A percentile compares a stretch with the other conserved stretches of the same genome.
Conservation (phyloP, 768 basidiomycete genomes). For the Pilatotrama ljubarskyi region DNA sequence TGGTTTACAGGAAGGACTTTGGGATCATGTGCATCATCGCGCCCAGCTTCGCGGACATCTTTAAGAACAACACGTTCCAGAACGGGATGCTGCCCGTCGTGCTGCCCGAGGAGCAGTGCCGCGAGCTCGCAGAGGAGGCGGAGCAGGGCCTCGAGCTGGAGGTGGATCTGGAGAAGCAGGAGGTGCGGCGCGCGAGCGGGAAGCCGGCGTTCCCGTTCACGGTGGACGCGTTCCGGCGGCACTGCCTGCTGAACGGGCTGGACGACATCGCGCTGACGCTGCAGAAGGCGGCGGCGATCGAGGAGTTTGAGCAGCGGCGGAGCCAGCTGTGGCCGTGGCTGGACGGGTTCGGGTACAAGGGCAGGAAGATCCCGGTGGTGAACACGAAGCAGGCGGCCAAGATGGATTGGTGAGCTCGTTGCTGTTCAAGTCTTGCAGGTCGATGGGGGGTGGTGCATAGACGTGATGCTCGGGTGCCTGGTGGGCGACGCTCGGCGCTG, state of each 20-base stretch:
- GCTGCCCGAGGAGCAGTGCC: constrained; percentile 50
- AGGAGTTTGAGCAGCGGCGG: constrained; percentile 75
- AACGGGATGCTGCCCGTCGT: constrained; percentile 63
- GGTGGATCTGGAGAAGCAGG: constrained; percentile 60
- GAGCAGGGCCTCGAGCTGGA: constrained; percentile 51
- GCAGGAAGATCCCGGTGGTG: constrained; percentile 65
- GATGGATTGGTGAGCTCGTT: constrained; percentile 67
- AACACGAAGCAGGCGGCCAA: constrained; percentile 43
- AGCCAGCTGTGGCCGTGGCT: constrained; percentile 91
- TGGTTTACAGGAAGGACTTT: constrained; percentile 48
- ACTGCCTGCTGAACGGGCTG: constrained; percentile 92
- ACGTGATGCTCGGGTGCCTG: background rate
- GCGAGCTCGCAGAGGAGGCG: constrained; percentile 52
- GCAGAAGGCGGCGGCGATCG: constrained; percentile 73
- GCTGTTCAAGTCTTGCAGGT: background rate
- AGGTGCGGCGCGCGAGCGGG: constrained; percentile 62
- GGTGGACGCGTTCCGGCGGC: constrained; percentile 87
- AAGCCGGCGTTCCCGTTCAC: constrained; percentile 73
- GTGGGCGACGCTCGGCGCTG: background rate
- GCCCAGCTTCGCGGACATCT: constrained; percentile 64
- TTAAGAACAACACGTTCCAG: constrained; percentile 62
- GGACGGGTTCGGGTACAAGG: constrained; percentile 91
- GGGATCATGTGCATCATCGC: constrained; percentile 65
- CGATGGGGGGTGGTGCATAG: background rate
- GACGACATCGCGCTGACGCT: constrained; percentile 97